Base-by-base conservation (phyloP, 2,329 filamentous ascomycete species). In the Aspergillus sp. region DNA sequence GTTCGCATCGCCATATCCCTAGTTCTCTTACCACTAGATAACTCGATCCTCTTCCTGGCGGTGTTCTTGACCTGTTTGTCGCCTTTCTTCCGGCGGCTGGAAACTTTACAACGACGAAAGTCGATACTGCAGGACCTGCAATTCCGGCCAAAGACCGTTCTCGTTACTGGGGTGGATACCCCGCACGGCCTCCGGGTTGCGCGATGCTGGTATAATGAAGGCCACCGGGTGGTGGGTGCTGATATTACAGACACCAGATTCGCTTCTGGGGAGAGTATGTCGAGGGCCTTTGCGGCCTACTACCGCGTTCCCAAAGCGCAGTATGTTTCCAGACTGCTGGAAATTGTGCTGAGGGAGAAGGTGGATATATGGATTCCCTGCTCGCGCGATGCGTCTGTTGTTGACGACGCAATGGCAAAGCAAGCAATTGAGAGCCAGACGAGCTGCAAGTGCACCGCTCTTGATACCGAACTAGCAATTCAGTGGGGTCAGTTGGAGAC, bases 331-430 rank as follows among this genome's bases (percentile, higher is more conserved):
- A 75, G 77, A 0, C 70, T 92, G 3, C 69, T 89, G 2, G 73
- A 83, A 8, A 80, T 91, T 24, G 79, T 91, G 41, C 68, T 78
- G 5, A 70, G 74, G 0, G 87, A 92, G 61, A 77, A 80, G 0
- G 81, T 90, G 4, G 83, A 90, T 56, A 73, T 92, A 3, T 93
- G 89, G 89, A 83, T 92, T 3, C 86, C 85, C 19, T 90, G 88
- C 65, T 90, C 88, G 0, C 86, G 85, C n/a, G 85, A 89, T 8
- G 80, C 82, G 1, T 84, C 83, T 0, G 86, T 86, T 0, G 72
- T 88, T 12, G 85, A 89, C 65, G 89, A 92, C 68, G 88, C 85
- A 0, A 72, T 82, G 37, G 87, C 86, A 1, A 86, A 85, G 61
- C 82, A 88, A 56, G 74, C 80, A 3, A 74, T 90, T 17, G 84